Conservation (phyloP, 768 basidiomycete species). For the Amanita rubescens region DNA sequence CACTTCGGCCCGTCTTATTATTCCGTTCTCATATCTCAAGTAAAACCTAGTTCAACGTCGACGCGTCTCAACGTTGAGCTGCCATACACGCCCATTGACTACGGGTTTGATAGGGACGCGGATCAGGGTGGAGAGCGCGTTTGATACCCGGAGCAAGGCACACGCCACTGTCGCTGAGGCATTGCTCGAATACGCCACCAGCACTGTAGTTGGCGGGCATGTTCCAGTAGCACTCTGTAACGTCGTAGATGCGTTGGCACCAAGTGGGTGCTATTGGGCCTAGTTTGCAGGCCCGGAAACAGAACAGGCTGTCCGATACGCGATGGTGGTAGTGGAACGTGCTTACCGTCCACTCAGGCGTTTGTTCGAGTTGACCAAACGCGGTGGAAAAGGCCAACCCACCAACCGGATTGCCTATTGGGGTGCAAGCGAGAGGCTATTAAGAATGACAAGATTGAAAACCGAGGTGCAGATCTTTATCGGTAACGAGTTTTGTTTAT, state of each 20-base stretch:
- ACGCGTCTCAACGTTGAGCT: slow-evolving; percentile 61
- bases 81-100: slow-evolving; percentile 65
- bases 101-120: not conserved
- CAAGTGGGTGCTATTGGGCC: slow-evolving; percentile 37
- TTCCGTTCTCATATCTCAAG: too few relatives aligned
- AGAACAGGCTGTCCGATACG: slow-evolving; percentile 51
- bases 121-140: not conserved
- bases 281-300: slow-evolving; percentile 64
- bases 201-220: slow-evolving; percentile 45
- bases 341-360: slow-evolving; percentile 68
- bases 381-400: slow-evolving; percentile 68
- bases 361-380: slow-evolving; percentile 50
- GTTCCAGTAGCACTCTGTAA: slow-evolving; percentile 54
- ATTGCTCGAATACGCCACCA: slow-evolving; percentile 43
- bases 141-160: not conserved
- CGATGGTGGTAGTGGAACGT: not conserved
- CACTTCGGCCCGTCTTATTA: too few relatives aligned
- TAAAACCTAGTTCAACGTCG: too few relatives aligned
- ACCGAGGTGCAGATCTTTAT: not conserved
- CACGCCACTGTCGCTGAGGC: slow-evolving; percentile 43
- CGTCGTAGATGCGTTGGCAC: slow-evolving; percentile 57
- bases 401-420: slow-evolving; percentile 51
- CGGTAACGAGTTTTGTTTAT: slow-evolving; percentile 21
- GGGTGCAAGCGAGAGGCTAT: too few relatives aligned
- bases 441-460: not conserved